phyloP scores from a whole-genome alignment of 768 basidiomycete genomes.

The Tylopilus vinaceipallidus region DNA sequence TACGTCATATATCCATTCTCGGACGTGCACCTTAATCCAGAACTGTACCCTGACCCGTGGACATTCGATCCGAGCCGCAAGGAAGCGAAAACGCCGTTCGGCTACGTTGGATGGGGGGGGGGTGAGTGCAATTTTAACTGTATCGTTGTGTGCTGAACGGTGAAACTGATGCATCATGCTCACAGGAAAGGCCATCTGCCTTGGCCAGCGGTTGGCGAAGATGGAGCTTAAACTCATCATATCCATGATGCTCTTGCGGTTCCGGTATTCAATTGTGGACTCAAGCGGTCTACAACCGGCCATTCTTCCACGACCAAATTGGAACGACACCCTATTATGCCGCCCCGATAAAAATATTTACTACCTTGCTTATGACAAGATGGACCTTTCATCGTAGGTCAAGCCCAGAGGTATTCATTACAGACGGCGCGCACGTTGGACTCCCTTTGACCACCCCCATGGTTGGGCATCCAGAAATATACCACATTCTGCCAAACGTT shows the following conservation, averaged over 20 bases:
- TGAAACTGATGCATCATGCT: conserved; percentile 7
- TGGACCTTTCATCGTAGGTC: conserved; percentile 22
- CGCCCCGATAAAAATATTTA: conserved; percentile 56
- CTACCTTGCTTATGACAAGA: conserved; percentile 45
- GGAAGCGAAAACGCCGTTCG: conserved; percentile 51
- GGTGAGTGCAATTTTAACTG: conserved; percentile 44
- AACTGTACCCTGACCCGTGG: conserved; percentile 75
- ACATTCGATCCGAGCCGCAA: conserved; percentile 62
- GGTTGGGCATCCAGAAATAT: no score
- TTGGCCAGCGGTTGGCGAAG: conserved; percentile 73
- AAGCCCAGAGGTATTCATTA: no score
- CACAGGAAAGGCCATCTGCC: conserved; percentile 69
- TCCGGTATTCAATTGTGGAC: conserved; percentile 59
- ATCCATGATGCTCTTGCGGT: conserved; percentile 65
- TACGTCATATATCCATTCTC: conserved; percentile 80
- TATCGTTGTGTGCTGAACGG: conserved; percentile 17
- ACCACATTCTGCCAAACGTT: no score
- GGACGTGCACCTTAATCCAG: conserved; percentile 71
- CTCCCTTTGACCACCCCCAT: no score
- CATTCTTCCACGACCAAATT: conserved; percentile 60
- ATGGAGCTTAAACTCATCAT: conserved; percentile 70
- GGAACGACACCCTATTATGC: conserved; percentile 75
- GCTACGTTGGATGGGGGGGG: conserved; percentile 78
- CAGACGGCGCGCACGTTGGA: no score
- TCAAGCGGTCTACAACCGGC: conserved; percentile 42